Evolutionary conservation across 306 rosid species (phyloP).

Genomic region (Cucurbita ficifolia): DNA sequence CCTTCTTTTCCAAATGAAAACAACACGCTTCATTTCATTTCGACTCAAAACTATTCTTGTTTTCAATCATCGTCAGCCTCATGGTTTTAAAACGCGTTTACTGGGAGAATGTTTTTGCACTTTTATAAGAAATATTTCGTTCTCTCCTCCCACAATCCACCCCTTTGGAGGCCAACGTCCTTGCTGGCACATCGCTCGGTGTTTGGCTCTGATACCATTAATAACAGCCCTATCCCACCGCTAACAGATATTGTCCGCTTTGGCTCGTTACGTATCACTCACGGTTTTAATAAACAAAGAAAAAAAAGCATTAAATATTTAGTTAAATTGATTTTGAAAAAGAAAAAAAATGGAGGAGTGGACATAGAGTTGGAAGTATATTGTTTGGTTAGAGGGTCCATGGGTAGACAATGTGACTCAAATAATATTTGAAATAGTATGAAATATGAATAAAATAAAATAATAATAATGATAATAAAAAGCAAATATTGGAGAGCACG

Average conservation of each 20-base stretch:
- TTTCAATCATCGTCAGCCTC: background rate
- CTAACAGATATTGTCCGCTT: too few species aligned
- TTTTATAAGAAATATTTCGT: too few species aligned
- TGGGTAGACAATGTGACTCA: background rate
- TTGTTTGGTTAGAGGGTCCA: background rate
- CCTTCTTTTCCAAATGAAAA: background rate
- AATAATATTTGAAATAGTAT: background rate
- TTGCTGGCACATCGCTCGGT: too few species aligned
- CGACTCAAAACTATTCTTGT: background rate
- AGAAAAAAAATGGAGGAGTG: background rate
- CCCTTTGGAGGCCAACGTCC: too few species aligned
- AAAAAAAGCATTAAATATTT: background rate
- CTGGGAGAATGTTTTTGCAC: too few species aligned
- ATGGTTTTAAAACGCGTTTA: too few species aligned
- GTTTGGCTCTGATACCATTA: too few species aligned
- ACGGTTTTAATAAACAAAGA: background rate
- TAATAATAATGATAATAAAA: background rate
- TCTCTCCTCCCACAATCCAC: too few species aligned
- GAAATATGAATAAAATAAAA: background rate
- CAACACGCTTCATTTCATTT: background rate
- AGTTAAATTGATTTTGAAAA: background rate
- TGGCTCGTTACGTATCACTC: too few species aligned
- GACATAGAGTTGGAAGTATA: constrained; percentile 3
- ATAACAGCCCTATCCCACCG: too few species aligned
- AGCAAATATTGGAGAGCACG: constrained; percentile 27